A percentile compares a stretch with the other conserved stretches of the same genome.
Evolutionary conservation across 495 filamentous ascomycete genomes (phyloP).

Genomic region (Penicillium ochrochloron): DNA sequence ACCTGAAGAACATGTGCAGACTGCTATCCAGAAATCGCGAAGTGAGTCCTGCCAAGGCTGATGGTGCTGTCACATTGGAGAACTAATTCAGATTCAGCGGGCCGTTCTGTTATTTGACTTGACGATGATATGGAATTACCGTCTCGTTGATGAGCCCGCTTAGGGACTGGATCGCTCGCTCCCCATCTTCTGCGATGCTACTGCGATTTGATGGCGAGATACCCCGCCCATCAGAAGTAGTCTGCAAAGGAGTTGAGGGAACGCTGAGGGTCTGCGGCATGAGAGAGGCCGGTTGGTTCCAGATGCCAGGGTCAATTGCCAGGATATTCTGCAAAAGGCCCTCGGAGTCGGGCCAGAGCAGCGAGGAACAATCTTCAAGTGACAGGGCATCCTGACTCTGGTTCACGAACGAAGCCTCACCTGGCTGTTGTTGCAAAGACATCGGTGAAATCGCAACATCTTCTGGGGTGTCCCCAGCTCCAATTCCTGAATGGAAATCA

Average conservation of each 20-base stretch:
- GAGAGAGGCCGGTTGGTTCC: neutral
- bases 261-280: neutral
- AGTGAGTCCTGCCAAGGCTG: conserved; percentile 7
- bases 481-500: neutral
- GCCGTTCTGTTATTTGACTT: neutral
- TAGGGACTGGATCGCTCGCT: neutral
- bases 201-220: neutral
- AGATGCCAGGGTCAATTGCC: neutral
- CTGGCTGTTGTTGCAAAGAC: neutral
- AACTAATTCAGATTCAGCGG: neutral
- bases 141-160: neutral
- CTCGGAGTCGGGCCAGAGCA: conserved; percentile 8
- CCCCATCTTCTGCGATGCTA: neutral
- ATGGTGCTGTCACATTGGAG: conserved; percentile 5
- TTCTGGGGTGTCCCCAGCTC: neutral
- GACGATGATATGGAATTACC: neutral
- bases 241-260: neutral
- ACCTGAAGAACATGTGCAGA: conserved; percentile 8
- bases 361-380: conserved; percentile 6
- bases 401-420: neutral
- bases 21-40: conserved; percentile 3
- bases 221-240: neutral
- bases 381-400: neutral
- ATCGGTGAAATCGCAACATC: neutral
- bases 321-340: conserved; percentile 2